Conservation (phyloP, 2,329 filamentous ascomycete genomes). For the Phyllosticta capitalensis region DNA sequence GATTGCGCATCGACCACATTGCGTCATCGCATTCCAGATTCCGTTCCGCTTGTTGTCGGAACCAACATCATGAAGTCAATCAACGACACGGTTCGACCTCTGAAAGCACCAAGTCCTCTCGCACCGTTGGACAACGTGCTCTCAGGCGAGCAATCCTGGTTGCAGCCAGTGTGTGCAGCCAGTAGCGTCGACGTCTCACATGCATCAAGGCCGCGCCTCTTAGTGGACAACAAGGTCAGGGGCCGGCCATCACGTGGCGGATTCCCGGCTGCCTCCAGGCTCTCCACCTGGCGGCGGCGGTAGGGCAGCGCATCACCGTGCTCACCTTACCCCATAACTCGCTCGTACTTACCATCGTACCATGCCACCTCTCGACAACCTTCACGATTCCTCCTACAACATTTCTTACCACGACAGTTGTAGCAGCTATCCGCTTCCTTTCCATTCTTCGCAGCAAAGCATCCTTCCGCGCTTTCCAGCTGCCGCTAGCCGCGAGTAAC, state of each 20-base stretch:
- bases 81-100: neutral
- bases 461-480: neutral
- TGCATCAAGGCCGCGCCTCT: neutral
- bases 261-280: neutral
- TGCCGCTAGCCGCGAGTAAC: neutral
- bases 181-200: neutral
- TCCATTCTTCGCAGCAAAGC: neutral
- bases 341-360: neutral
- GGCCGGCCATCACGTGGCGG: neutral
- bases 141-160: neutral
- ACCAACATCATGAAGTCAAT: neutral
- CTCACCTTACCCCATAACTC: neutral
- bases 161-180: neutral
- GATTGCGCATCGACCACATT: neutral
- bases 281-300: neutral
- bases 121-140: neutral
- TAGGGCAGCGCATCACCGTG: neutral
- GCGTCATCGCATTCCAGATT: neutral
- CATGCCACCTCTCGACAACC: neutral
- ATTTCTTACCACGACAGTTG: neutral
- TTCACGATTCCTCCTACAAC: neutral
- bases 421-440: neutral
- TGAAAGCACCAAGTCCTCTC: neutral
- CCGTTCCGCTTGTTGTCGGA: neutral
- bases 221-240: neutral